Base-by-base conservation (phyloP, 306 rosid species). In the Acacia confusa region DNA sequence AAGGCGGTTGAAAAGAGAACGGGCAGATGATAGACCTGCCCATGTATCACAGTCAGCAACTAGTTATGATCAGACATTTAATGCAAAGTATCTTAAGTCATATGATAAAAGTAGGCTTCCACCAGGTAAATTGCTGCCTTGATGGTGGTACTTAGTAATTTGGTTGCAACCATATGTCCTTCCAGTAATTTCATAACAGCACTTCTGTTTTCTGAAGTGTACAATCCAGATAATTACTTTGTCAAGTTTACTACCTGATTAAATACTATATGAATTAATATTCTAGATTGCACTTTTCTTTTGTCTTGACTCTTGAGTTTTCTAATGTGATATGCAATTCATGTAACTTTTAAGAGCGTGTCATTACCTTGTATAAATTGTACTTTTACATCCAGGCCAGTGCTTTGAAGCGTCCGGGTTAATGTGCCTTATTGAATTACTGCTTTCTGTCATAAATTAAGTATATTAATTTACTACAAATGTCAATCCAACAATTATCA, bases 21-120 rank as follows among this genome's bases (percentile, higher is more conserved):
- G 97, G 34, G 30, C 93, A 11, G 93, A 93, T 82, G 99, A 96
- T 66, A 89, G 81, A 87, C 90, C 98, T 48, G 74, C 77, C 60
- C 90, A 86, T 82, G 85, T 68, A 64, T 86, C 93, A 81, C 98
- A 92, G 47, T 88, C 92, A 40, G 75, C 88, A 40, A 75, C 88
- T 72, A 83, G 87, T 53, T 84, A 87, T 83, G 99, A 96, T 80
- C 90, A 84, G 74, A 82, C 58, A 11, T 90, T 71, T 86, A 90
- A 88, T 30, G 41, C 88, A 57, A 96, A 89, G 81, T 76, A 44
- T 77, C 81, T 53, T 10, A 93, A 91, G 79, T 14, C 87, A 80
- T 88, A 93, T 78, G 99, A 93, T 82, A 93, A 82, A 70, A 92
- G 87, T 73, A 93, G 86, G 87, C 98, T 96, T 61, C 99, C 99